Conservation (phyloP, 2,329 filamentous ascomycete species). For the Fonsecaea pugnacius region DNA sequence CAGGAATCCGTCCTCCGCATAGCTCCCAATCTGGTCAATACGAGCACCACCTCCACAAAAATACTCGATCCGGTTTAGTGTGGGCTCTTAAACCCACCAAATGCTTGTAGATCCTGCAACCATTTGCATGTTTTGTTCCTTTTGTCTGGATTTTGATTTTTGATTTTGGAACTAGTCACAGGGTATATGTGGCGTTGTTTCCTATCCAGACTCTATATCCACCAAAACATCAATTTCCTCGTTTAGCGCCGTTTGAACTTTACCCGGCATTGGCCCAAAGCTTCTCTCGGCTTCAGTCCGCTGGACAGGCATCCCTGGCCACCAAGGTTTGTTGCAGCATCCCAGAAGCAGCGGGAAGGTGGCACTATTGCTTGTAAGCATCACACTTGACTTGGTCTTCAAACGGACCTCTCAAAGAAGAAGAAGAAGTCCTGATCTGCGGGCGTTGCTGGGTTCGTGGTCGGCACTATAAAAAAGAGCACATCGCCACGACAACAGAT, state of each 20-base stretch:
- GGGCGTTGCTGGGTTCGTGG: neutral
- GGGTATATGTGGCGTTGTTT: neutral
- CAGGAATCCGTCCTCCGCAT: neutral
- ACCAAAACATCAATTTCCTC: constrained; percentile 2
- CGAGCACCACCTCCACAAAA: neutral
- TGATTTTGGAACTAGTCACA: neutral
- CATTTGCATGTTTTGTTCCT: neutral
- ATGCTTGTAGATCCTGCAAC: neutral
- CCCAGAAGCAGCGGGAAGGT: neutral
- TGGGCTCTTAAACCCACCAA: neutral
- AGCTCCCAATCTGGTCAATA: neutral
- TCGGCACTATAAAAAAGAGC: neutral
- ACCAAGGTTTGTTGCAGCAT: neutral
- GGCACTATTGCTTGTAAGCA: neutral
- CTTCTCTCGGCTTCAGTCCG: neutral
- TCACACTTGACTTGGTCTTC: neutral
- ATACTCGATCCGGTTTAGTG: constrained; percentile 1
- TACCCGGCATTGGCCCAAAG: neutral
- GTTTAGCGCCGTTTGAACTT: neutral
- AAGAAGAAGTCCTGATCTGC: neutral
- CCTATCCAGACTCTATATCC: too few species aligned
- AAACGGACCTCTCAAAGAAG: neutral
- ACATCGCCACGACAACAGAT: neutral
- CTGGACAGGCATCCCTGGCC: neutral
- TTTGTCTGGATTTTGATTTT: neutral